These are phyloP conservation scores for Melanogaster broomeanus DNA, from an alignment of 768 basidiomycete species.

Conservation along the genomic window DNA sequence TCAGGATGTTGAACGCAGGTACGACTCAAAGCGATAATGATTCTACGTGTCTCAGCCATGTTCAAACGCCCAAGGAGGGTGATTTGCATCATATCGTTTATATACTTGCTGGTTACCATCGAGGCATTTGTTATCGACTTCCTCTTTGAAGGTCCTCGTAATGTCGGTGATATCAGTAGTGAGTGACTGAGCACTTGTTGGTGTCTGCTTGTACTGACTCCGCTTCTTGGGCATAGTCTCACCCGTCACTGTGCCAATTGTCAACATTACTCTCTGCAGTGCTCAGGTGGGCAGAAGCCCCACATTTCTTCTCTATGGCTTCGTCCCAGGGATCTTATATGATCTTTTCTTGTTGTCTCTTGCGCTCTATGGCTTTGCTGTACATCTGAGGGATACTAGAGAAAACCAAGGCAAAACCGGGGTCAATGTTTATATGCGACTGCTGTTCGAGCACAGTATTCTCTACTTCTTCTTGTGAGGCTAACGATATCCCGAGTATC, in stretches of 20 bases:
- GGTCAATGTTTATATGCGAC: constrained; percentile 10
- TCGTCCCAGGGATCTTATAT: constrained; percentile 1
- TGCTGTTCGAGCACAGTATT: too few relatives aligned
- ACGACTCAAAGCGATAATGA: constrained; percentile 8
- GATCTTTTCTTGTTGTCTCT: constrained; percentile 7
- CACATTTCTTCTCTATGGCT: neutral
- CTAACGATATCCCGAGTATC: neutral
- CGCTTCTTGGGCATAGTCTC: neutral
- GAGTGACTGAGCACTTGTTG: neutral
- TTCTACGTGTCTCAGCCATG: constrained; percentile 16
- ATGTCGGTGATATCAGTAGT: neutral
- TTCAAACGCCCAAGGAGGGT: constrained; percentile 3
- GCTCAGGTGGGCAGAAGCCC: neutral
- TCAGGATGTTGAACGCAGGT: neutral
- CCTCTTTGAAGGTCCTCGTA: constrained; percentile 1
- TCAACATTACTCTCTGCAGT: neutral
- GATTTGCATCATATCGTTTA: neutral
- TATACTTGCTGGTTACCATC: neutral
- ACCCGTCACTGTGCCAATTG: neutral
- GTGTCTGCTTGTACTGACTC: neutral
- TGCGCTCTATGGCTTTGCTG: constrained; percentile 7
- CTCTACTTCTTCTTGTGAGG: constrained; percentile 14
- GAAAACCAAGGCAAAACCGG: neutral
- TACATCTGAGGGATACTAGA: constrained; percentile 3
- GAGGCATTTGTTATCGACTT: neutral